Base-by-base conservation (phyloP, 176 grass and related monocot genomes). In the Ensete ventricosum region DNA sequence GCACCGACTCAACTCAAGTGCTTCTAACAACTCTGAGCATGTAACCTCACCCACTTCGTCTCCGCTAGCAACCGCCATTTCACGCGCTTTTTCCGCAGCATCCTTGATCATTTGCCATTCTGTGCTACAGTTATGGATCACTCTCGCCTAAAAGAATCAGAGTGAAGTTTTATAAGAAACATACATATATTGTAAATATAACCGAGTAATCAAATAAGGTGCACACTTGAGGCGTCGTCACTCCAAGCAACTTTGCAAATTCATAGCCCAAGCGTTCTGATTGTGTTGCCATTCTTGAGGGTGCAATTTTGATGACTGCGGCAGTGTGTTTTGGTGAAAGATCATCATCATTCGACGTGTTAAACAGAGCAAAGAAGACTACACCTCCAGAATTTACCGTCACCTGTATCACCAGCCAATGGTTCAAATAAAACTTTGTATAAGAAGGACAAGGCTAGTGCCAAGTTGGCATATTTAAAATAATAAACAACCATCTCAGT, bases 371-470 rank as follows among this genome's bases (percentile, higher is more conserved):
- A 85, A 88, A 90, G 48, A 97, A 93, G 78, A 97, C 72, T 83
- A 97, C 81, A 70, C 93, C 93, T 16, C 93, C 93, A 49, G 93
- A 97, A 86, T 97, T 97, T 81, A 97, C 93, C 21, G 93, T 97
- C 43, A 97, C 87, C 93, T 97, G 67, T 49, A 54, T 14, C 67
- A 52, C 71, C 54, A 29, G 54, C 23, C 64, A 49, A 25, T 43
- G 34, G 57, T 0, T 20, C 0, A 43, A 23, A 23, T 23, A 23
- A 23, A 23, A 23, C n/a, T 23, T 23, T 23, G 22, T 23, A 72
- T 5, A 1, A n/a, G 12, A n/a, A 7, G 13, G n/a, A 60, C 3
- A 4, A 23, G 22, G 14, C 54, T 14, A 20, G 57, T 24, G 20
- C 2, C 55, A 53, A 27, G 25, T 27, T 55, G 9, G 3, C 14